These are phyloP conservation scores for Phoma herbarum DNA, from an alignment of 2,329 filamentous ascomycete species.

Conservation along the genomic window DNA sequence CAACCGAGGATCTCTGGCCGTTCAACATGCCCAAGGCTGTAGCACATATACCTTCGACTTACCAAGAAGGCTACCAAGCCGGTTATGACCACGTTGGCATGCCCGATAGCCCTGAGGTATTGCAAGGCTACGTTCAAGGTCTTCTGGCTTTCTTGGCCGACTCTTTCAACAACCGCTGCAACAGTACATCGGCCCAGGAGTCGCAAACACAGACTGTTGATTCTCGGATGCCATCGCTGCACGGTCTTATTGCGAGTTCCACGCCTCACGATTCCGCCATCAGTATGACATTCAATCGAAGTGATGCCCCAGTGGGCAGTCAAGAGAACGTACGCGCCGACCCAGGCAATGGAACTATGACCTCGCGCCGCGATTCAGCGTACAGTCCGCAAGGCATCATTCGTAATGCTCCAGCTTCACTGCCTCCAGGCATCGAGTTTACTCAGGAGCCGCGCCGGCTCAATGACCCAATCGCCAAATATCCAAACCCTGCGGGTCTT, in stretches of 20 bases:
- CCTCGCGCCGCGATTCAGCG: constrained; percentile 24
- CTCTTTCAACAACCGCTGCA: constrained; percentile 33
- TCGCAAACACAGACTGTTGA: constrained; percentile 20
- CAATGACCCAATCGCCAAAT: constrained; percentile 24
- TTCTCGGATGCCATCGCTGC: constrained; percentile 37
- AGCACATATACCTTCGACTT: constrained; percentile 42
- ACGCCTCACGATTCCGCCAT: constrained; percentile 42
- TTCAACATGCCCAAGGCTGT: constrained; percentile 30
- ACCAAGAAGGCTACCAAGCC: constrained; percentile 51
- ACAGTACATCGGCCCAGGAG: constrained; percentile 21
- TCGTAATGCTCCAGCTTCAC: constrained; percentile 21
- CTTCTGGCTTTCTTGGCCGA: constrained; percentile 42
- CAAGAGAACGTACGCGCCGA: constrained; percentile 41
- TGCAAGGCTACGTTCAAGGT: constrained; percentile 47
- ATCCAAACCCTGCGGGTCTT: constrained; percentile 22
- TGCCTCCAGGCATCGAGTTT: constrained; percentile 27
- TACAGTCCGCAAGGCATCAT: constrained; percentile 25
- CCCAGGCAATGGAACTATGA: constrained; percentile 21
- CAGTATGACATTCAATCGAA: constrained; percentile 37
- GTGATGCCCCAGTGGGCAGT: constrained; percentile 18
- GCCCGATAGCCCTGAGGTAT: constrained; percentile 42
- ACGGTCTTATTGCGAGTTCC: constrained; percentile 36
- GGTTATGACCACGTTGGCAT: constrained; percentile 48
- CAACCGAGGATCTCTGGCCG: constrained; percentile 36
- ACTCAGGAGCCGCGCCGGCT: constrained; percentile 26